These are phyloP conservation scores for Solanum virginianum DNA, from an alignment of 257 asterid genomes.

Conservation along the genomic window DNA sequence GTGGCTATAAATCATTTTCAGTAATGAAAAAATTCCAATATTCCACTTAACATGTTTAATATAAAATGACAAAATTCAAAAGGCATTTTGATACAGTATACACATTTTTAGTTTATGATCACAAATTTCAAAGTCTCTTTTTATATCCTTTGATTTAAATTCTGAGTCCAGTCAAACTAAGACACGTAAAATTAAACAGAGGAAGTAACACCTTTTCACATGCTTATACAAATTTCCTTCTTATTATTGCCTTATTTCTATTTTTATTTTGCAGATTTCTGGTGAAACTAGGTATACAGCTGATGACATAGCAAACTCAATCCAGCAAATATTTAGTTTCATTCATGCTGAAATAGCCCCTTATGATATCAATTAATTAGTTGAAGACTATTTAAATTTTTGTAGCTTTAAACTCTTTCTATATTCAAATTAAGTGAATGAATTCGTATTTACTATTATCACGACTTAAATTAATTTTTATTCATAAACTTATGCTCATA, in stretches of 20 bases:
- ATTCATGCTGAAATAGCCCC: slow-evolving; percentile 54
- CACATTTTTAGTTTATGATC: not conserved
- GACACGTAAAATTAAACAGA: not conserved
- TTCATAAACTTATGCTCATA: not conserved
- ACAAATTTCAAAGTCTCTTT: not conserved
- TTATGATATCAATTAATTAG: slow-evolving; percentile 8
- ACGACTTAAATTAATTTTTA: not conserved
- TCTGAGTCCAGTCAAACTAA: not conserved
- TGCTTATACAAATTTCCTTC: not conserved
- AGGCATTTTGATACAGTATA: not conserved
- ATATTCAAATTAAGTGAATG: no score
- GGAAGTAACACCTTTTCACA: not conserved
- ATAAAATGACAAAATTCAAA: not conserved
- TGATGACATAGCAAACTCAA: slow-evolving; percentile 81
- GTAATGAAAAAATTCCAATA: no score
- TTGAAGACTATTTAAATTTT: not conserved
- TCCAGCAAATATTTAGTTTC: slow-evolving; percentile 81
- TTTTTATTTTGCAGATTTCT: slow-evolving; percentile 36
- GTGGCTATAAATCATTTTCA: not conserved
- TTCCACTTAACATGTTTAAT: not conserved
- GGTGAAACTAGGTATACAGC: slow-evolving; percentile 73
- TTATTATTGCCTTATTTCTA: not conserved
- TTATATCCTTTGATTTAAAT: not conserved
- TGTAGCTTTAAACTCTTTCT: no score
- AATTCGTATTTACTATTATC: no score